Evolutionary conservation across 345 rosid genomes (phyloP).

Genomic region (Eucalyptus dawsonii): DNA sequence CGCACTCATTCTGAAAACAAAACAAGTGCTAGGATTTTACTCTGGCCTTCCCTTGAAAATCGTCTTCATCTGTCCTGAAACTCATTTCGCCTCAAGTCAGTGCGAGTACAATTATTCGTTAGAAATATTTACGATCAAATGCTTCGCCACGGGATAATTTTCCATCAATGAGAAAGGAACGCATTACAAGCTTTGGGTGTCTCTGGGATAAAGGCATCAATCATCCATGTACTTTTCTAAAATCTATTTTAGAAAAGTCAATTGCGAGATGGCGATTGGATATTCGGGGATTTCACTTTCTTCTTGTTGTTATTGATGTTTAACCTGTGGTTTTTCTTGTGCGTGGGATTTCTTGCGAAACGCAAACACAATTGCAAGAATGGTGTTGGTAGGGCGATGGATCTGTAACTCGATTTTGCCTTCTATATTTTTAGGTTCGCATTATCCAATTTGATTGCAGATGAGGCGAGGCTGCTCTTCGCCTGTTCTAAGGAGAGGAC

Average conservation of each 20-base stretch:
- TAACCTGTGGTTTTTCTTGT: background rate
- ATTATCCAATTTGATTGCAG: background rate
- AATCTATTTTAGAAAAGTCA: background rate
- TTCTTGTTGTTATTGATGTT: background rate
- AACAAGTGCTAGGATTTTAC: background rate
- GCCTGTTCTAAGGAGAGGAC: background rate
- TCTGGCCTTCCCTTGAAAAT: background rate
- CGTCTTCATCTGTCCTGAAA: background rate
- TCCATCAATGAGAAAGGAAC: background rate
- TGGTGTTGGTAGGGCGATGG: background rate
- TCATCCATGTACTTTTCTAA: background rate
- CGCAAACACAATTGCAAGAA: background rate
- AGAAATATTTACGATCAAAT: background rate
- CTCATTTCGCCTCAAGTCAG: background rate
- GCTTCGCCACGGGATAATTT: background rate
- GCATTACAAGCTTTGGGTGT: background rate
- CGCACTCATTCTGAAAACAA: background rate
- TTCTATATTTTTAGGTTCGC: background rate
- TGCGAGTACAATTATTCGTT: background rate
- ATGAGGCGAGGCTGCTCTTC: background rate
- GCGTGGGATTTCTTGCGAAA: background rate
- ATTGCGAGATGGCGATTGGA: background rate
- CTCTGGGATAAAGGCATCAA: background rate
- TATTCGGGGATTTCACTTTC: background rate
- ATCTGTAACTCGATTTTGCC: background rate